Conservation (phyloP, 805 yeast genomes). For the Trichomonascus vanleenenianus region DNA sequence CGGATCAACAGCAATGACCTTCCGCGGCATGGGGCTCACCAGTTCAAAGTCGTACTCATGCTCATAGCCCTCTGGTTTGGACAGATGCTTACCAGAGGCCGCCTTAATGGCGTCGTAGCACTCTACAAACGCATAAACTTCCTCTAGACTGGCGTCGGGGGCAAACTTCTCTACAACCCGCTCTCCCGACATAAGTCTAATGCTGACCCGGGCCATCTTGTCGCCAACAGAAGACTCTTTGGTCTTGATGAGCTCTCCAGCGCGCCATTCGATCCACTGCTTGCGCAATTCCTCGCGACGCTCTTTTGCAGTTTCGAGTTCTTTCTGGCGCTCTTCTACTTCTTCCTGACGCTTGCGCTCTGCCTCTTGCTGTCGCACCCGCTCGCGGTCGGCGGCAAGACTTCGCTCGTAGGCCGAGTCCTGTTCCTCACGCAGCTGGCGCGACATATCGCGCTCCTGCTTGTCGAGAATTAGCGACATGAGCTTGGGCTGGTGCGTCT, state of each 20-base stretch:
- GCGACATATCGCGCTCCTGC: slow-evolving; percentile 45
- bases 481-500: slow-evolving; percentile 51
- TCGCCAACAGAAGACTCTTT: slow-evolving; percentile 7
- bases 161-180: slow-evolving; percentile 47
- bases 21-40: slow-evolving; percentile 51
- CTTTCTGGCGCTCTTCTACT: slow-evolving; percentile 8
- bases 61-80: slow-evolving; percentile 27
- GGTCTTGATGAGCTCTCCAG: slow-evolving; percentile 6
- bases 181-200: slow-evolving; percentile 56
- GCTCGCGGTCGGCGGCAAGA: slow-evolving; percentile 57
- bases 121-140: slow-evolving; percentile 67
- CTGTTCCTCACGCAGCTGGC: slow-evolving; percentile 62
- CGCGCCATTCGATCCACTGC: slow-evolving; percentile 47
- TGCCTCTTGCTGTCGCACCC: slow-evolving; percentile 22
- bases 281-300: slow-evolving; percentile 19
- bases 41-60: slow-evolving; percentile 46
- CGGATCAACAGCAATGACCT: slow-evolving; percentile 31
- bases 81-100: slow-evolving; percentile 16
- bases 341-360: slow-evolving; percentile 23
- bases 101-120: slow-evolving; percentile 28
- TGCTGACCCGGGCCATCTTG: slow-evolving; percentile 53
- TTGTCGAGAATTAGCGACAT: slow-evolving; percentile 54
- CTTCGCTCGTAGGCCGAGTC: slow-evolving; percentile 71
- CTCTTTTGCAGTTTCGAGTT: slow-evolving; percentile 16
- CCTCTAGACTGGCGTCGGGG: slow-evolving; percentile 43